These are phyloP conservation scores for Primulina eburnea DNA, from an alignment of 257 asterid species.

Conservation along the genomic window DNA sequence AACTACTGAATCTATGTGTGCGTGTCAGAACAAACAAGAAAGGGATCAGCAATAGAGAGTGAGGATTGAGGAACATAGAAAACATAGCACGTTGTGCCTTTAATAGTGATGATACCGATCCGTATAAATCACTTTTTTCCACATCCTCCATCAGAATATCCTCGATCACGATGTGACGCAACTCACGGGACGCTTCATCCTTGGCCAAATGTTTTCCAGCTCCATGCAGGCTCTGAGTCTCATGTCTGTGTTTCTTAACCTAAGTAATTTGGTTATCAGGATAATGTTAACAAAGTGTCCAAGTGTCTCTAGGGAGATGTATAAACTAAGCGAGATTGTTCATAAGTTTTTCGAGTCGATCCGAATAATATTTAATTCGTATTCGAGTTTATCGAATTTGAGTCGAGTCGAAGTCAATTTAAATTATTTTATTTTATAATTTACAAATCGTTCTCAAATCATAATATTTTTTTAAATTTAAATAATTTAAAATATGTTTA, in stretches of 20 bases:
- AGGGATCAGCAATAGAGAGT: conserved; percentile 1
- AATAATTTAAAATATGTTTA: too few relatives aligned
- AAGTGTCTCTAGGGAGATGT: too few relatives aligned
- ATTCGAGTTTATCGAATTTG: too few relatives aligned
- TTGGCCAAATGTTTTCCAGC: conserved; percentile 87
- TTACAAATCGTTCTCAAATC: too few relatives aligned
- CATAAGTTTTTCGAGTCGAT: too few relatives aligned
- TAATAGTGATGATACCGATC: conserved; percentile 77
- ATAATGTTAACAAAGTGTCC: conserved; percentile 23
- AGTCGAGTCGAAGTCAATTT: too few relatives aligned
- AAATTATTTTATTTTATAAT: too few relatives aligned
- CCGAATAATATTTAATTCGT: too few relatives aligned
- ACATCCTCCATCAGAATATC: conserved; percentile 85
- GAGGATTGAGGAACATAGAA: background rate
- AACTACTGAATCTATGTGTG: background rate
- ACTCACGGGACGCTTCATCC: conserved; percentile 90
- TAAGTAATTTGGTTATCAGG: conserved; percentile 33
- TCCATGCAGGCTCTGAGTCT: conserved; percentile 77
- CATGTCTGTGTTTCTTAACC: conserved; percentile 95
- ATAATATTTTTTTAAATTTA: too few relatives aligned
- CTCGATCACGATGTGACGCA: conserved; percentile 84
- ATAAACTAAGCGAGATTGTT: too few relatives aligned
- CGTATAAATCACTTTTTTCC: conserved; percentile 77
- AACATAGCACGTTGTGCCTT: conserved; percentile 47
- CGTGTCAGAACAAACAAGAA: conserved; percentile 11